phyloP scores from a whole-genome alignment of 2,329 filamentous ascomycete genomes.

The Sclerotinia subarctica region DNA sequence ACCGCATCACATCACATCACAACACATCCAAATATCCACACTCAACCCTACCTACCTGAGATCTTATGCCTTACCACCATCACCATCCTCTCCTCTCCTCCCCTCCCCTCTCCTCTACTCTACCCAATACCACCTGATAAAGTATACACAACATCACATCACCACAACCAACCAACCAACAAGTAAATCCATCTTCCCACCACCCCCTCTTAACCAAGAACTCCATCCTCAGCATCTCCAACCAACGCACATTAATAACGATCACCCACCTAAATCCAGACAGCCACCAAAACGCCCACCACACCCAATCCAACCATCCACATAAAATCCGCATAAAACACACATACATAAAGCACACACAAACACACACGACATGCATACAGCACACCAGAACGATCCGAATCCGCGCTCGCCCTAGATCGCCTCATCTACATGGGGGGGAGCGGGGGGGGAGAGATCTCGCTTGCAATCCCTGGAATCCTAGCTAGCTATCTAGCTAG shows the following conservation, averaged over 20 bases:
- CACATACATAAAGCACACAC: background rate
- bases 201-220: background rate
- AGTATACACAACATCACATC: background rate
- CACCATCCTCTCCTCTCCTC: too few relatives aligned
- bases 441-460: background rate
- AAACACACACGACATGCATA: background rate
- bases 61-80: background rate
- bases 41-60: background rate
- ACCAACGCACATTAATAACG: background rate
- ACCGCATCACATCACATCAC: background rate
- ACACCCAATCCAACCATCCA: background rate
- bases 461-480: background rate
- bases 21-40: background rate
- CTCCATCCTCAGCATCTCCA: background rate
- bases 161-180: background rate
- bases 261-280: background rate
- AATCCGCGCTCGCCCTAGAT: constrained; percentile 1
- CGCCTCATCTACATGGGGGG: background rate
- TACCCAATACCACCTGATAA: background rate
- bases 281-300: background rate
- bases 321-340: background rate
- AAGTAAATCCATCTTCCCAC: background rate
- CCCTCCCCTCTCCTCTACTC: background rate
- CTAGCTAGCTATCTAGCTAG: too few relatives aligned
- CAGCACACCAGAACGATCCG: background rate